Conservation (phyloP, 345 rosid genomes). For the Balakata baccata region DNA sequence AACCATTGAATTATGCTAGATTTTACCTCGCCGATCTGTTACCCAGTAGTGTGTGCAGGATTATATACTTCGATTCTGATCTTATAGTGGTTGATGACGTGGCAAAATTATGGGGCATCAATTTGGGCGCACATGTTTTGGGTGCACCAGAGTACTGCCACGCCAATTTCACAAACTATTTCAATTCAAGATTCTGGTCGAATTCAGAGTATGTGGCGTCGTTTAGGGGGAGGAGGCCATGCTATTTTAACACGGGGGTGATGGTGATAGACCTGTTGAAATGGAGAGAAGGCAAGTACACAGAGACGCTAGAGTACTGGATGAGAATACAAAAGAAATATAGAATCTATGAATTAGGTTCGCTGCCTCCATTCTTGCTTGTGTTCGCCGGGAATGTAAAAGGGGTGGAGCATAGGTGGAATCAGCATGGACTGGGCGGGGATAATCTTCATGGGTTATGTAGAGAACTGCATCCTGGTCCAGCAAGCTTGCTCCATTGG, state of each 20-base stretch:
- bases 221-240: conserved; percentile 47
- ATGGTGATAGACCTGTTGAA: conserved; percentile 78
- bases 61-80: conserved; percentile 88
- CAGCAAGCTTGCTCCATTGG: conserved; percentile 85
- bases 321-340: conserved; percentile 65
- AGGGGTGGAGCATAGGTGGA: conserved; percentile 82
- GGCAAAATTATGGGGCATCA: conserved; percentile 62
- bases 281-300: conserved; percentile 69
- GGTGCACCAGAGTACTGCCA: conserved; percentile 92
- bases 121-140: conserved; percentile 49
- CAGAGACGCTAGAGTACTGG: conserved; percentile 64
- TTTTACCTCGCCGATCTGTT: conserved; percentile 81
- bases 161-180: conserved; percentile 71
- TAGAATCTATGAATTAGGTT: conserved; percentile 81
- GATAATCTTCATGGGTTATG: conserved; percentile 76
- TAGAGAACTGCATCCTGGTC: conserved; percentile 69
- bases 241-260: conserved; percentile 90
- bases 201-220: conserved; percentile 41
- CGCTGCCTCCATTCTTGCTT: conserved; percentile 75
- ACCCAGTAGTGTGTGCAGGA: conserved; percentile 53
- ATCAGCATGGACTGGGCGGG: conserved; percentile 88
- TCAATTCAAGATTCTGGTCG: conserved; percentile 69
- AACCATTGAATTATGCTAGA: conserved; percentile 84
- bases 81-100: conserved; percentile 86
- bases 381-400: conserved; percentile 83